These are phyloP conservation scores for Conoideocrella luteorostrata DNA, from an alignment of 2,329 filamentous ascomycete species.

Conservation along the genomic window DNA sequence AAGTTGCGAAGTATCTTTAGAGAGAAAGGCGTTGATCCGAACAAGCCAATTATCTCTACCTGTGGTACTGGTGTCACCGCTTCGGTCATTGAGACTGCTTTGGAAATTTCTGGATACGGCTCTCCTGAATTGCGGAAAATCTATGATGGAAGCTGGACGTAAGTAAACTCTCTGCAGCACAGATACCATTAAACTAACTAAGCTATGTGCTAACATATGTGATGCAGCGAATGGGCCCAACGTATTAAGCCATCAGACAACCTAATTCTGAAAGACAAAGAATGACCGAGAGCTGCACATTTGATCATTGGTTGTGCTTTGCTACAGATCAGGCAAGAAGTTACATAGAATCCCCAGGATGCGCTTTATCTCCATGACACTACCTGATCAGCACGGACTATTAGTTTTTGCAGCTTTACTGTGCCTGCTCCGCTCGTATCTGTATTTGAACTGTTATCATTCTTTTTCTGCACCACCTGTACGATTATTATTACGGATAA, in stretches of 20 bases:
- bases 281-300: conserved; percentile 9
- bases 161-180: no score
- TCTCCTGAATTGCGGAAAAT: conserved; percentile 61
- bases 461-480: background rate
- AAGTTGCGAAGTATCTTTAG: conserved; percentile 71
- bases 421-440: background rate
- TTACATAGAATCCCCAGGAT: background rate
- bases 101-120: conserved; percentile 72
- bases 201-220: background rate
- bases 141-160: conserved; percentile 98
- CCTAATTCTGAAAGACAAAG: conserved; percentile 50
- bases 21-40: conserved; percentile 70
- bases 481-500: background rate
- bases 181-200: no score
- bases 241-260: conserved; percentile 55
- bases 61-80: conserved; percentile 96
- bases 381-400: conserved; percentile 1
- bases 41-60: conserved; percentile 75
- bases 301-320: conserved; percentile 2
- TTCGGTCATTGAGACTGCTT: conserved; percentile 79
- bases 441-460: background rate
- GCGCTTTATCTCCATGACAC: background rate
- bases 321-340: background rate
- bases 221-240: conserved; percentile 59
- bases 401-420: conserved; percentile 2